Base-by-base conservation (phyloP, 345 rosid species). In the thale cress (Arabidopsis thaliana) region DNA sequence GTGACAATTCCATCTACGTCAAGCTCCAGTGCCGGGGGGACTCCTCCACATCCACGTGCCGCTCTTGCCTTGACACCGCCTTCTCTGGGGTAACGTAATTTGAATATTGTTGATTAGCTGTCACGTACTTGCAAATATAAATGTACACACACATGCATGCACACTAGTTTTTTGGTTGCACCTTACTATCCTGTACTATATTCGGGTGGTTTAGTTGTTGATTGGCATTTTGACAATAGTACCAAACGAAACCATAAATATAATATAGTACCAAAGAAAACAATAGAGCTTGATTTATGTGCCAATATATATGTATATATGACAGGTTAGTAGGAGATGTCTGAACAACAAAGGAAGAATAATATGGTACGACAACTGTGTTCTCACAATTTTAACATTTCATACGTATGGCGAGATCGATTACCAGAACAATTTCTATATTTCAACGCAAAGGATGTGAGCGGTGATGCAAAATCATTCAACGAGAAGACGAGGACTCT, bases 381-480 rank as follows among this genome's bases (percentile, higher is more conserved):
- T 44, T 13, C 48, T 44, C 20, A 14, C 20, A 14, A 44, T 44
- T 1, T 44, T 14, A 13, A 14, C 48, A 20, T 13, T 4, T 14
- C 16, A 4, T 44, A 44, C 48, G 7, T 44, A 44, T 5, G 48
- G 7, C 5, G 4, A 34, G 14, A 8, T 34, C 13, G 63, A 58
- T 9, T 58, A 58, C 38, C 14, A 58, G 6, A 36, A 16, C 25
- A 34, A 9, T 34, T 8, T 34, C 6, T 53, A 32, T 53, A 25
- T 53, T 30, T 53, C 16, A 53, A 53, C 8, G 2, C 16, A 53
- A 44, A 44, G 48, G 48, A 44, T 44, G 83, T 82, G 58, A 79
- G 65, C 8, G 73, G 23, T 4, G 12, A 85, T 13, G 63, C 81
- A 0, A 14, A 2, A 33, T 10, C 30, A 32, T 87, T 84, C 71